Conservation (phyloP, 371 early-diverging fungal genomes). For the Syncephalis fuscata region DNA sequence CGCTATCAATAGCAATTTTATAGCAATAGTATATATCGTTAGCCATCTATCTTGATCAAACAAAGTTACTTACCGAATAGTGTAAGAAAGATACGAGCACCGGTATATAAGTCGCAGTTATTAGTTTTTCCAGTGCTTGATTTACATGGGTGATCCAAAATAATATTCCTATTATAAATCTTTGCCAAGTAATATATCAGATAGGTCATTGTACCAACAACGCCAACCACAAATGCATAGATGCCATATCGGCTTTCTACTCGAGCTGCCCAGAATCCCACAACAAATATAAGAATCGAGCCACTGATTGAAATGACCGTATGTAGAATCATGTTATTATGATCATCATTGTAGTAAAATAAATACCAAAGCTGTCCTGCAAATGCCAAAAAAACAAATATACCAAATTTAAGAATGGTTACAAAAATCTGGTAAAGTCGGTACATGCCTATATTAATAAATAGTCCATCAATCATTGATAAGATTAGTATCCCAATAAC, state of each 20-base stretch:
- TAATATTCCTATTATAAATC: not conserved
- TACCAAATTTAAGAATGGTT: constrained; percentile 76
- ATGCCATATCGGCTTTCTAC: not conserved
- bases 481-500: not conserved
- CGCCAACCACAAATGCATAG: not conserved
- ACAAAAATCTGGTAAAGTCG: constrained; percentile 82
- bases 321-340: not conserved
- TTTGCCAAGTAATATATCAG: not conserved
- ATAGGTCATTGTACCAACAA: not conserved
- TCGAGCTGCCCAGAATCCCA: not conserved
- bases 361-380: constrained; percentile 67
- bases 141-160: not conserved
- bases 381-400: constrained; percentile 75
- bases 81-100: not conserved
- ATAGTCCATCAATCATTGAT: not conserved
- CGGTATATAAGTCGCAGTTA: not conserved
- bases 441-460: constrained; percentile 40
- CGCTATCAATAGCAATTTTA: not conserved
- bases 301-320: not conserved
- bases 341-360: constrained; percentile 18
- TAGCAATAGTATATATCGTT: not conserved
- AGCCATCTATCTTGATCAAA: not conserved
- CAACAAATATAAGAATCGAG: not conserved
- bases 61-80: not conserved
- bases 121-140: not conserved